phyloP scores from a whole-genome alignment of 208 protist species.

The Willaertia magna region DNA sequence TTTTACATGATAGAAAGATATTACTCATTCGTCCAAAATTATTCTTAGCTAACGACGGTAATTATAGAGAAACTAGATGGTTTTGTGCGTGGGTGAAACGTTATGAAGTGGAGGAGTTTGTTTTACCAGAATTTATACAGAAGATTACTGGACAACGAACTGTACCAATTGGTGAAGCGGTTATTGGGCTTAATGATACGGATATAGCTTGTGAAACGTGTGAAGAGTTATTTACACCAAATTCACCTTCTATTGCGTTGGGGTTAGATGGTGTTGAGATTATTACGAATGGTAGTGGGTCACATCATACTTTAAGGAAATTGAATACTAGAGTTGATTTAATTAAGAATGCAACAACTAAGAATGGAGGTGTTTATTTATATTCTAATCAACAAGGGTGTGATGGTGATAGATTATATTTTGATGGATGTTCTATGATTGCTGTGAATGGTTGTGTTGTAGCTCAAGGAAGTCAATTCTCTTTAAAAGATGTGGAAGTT shows the following conservation, averaged over 20 bases:
- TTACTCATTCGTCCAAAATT: conserved; percentile 39
- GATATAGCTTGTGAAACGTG: conserved; percentile 41
- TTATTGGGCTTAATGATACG: background rate
- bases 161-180: conserved; percentile 15
- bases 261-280: conserved; percentile 46
- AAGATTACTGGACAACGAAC: conserved; percentile 18
- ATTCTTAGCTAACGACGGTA: conserved; percentile 39
- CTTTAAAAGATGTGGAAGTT: conserved; percentile 48
- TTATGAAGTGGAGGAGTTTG: conserved; percentile 13
- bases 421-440: conserved; percentile 52
- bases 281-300: conserved; percentile 40
- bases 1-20: conserved; percentile 42
- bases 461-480: conserved; percentile 46
- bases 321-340: conserved; percentile 49
- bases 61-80: conserved; percentile 59
- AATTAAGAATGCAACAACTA: conserved; percentile 39
- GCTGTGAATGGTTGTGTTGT: conserved; percentile 42
- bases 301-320: conserved; percentile 59
- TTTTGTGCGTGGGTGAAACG: conserved; percentile 29
- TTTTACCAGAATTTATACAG: conserved; percentile 13
- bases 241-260: conserved; percentile 46
- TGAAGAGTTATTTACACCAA: conserved; percentile 63
- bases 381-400: conserved; percentile 63
- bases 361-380: conserved; percentile 52
- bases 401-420: conserved; percentile 63